Base-by-base conservation (phyloP, 345 rosid genomes). In the Ailanthus altissimus region DNA sequence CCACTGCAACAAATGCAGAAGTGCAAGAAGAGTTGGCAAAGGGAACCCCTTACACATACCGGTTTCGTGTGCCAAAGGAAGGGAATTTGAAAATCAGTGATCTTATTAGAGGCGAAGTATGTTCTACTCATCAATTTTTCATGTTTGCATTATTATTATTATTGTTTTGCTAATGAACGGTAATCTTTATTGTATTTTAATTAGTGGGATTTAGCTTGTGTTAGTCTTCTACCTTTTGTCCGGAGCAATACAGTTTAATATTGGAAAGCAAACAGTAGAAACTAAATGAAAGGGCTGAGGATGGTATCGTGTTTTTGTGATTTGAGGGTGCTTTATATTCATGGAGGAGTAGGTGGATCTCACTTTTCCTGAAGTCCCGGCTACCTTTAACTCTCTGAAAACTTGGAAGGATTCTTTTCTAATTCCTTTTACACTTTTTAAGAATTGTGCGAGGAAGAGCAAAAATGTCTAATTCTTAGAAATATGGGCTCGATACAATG, bases 61-160 rank as follows among this genome's bases (percentile, higher is more conserved):
- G 99, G 14, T 94, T 94, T 65, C 96, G 88, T 64, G 97, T 92
- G 77, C 97, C 97, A 23, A 86, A 90, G 80, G 88, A 86, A 74
- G 97, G 98, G 46, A 84, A 84, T 77, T 77, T 92, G 87, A 94
- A 86, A 81, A 94, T 94, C 14, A 88, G 83, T 69, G 99, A 95
- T 83, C 88, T 94, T 67, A 94, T 94, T 77, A 92, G 98, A 57
- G 97, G 95, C 10, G 97, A 90, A 89, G 97, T 94, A 86, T 77
- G 90, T 83, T 66, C 56, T 75, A 40, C 75, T 56, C 5, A 46
- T 68, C 62, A 47, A 2, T 43, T 36, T 15, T 63, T 32, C 18
- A 15, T 67, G 9, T 67, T 8, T 9, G 40, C n/a, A 26, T 42
- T 66, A 42, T 40, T 28, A 2, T 62, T 61, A 0, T 61, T 61